Conservation (phyloP, 305 asterid genomes). For the Coffea humblotiana region DNA sequence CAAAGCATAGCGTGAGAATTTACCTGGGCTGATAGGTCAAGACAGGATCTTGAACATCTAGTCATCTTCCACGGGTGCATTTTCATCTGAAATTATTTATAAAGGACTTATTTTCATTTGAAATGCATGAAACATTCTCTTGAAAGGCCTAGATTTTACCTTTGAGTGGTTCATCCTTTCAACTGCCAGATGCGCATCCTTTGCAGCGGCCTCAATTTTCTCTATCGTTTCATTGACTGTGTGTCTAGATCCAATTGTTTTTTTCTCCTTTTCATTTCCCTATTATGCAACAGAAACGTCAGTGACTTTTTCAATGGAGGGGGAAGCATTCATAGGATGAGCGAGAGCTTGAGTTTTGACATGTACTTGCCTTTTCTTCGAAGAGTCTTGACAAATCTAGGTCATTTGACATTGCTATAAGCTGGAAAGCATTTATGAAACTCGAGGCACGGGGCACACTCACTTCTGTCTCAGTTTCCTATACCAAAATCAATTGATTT, state of each 20-base stretch:
- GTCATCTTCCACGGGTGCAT: slow-evolving; percentile 19
- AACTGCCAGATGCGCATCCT: slow-evolving; percentile 23
- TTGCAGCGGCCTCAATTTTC: slow-evolving; percentile 31
- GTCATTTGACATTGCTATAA: slow-evolving; percentile 36
- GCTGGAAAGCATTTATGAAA: slow-evolving; percentile 36
- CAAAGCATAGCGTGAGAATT: background rate
- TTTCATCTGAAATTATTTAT: slow-evolving; percentile 20
- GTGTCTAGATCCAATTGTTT: slow-evolving; percentile 29
- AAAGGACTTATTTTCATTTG: background rate
- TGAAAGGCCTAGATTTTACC: slow-evolving; percentile 15
- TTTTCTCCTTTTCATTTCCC: slow-evolving; percentile 29
- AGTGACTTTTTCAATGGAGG: background rate
- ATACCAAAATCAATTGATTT: background rate
- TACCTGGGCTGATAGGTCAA: slow-evolving; percentile 26
- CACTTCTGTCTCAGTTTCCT: slow-evolving; percentile 25
- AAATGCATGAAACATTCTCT: background rate
- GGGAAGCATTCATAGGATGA: background rate
- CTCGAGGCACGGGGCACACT: slow-evolving; percentile 3
- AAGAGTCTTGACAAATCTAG: slow-evolving; percentile 32
- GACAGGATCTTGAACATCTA: slow-evolving; percentile 22
- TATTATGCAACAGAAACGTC: background rate
- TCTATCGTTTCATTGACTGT: slow-evolving; percentile 26
- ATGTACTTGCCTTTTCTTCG: slow-evolving; percentile 25
- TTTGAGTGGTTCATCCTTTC: slow-evolving; percentile 25
- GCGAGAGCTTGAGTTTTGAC: background rate